Base-by-base conservation (phyloP, 2,329 filamentous ascomycete species). In the Verticillium longisporum region DNA sequence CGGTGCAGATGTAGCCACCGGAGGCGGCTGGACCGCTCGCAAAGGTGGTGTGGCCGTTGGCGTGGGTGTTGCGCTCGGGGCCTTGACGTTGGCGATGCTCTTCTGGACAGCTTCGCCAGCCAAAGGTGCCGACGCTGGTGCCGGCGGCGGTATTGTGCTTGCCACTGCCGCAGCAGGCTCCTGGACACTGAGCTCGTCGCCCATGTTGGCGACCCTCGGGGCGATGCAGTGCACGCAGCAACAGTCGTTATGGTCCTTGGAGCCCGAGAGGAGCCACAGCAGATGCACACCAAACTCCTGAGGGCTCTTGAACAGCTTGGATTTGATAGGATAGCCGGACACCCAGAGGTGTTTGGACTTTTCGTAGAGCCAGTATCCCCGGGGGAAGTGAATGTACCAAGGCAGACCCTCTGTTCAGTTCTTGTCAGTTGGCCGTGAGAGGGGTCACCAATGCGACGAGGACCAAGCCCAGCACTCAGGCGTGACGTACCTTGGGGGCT, bases 251-350 rank as follows among this genome's bases (percentile, higher is more conserved):
- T 80, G 78, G 66, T 81, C 77, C 62, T 70, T 73, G 14, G 80
- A 82, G 15, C 71, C 67, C 34, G 80, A 80, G 7, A 80, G 70
- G 2, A 84, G 75, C 80, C 81, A 84, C 57, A 84, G 72, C 31
- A 82, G 64, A 63, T 84, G 81, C 9, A 81, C 71, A 4, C 77
- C 79, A 62, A 84, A 82, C 64, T 84, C 81, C 61, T 82, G 79
- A 0, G 81, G 80, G 54, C 78, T 80, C 68, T 80, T 81, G 67
- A 78, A 83, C 5, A 80, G 71, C 67, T 79, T 81, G 37, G 73
- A 67, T 63, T 80, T 80, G 63, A 76, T 71, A 5, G 79, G 79
- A 61, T 81, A 80, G 9, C 79, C 79, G 5, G 79, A 81, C 4
- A 82, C 74, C 72, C 78, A 80, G 21, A 80, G 77, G 61, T 81